Evolutionary conservation across 805 yeast genomes (phyloP).

Genomic region (Myxozyma kluyveri): DNA sequence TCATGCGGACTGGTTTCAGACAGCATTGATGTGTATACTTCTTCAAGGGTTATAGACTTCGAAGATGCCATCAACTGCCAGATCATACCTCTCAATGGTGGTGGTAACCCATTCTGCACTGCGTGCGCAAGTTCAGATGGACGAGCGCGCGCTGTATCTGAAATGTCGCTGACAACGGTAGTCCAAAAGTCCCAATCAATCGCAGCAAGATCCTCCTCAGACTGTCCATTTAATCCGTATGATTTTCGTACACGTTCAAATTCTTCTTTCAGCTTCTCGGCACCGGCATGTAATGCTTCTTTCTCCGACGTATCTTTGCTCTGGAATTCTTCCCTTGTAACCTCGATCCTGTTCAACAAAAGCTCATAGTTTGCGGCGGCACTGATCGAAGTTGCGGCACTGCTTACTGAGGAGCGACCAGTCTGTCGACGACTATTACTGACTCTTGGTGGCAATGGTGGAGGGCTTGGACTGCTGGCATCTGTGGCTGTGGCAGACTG

Average conservation of each 20-base stretch:
- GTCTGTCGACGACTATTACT: slow-evolving; percentile 7
- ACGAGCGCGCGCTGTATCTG: slow-evolving; percentile 58
- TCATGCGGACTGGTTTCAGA: slow-evolving; percentile 61
- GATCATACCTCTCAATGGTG: slow-evolving; percentile 78
- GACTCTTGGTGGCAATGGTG: slow-evolving; percentile 8
- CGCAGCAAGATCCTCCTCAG: slow-evolving; percentile 43
- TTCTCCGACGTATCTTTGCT: slow-evolving; percentile 52
- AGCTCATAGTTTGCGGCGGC: slow-evolving; percentile 46
- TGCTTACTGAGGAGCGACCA: slow-evolving; percentile 6
- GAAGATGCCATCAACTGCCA: slow-evolving; percentile 90
- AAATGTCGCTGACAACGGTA: slow-evolving; percentile 70
- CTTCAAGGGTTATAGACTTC: slow-evolving; percentile 61
- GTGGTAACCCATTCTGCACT: slow-evolving; percentile 76
- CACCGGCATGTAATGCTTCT: slow-evolving; percentile 51
- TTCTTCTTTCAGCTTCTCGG: slow-evolving; percentile 38
- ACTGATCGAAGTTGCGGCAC: slow-evolving; percentile 39
- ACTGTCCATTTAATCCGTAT: slow-evolving; percentile 10
- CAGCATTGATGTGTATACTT: slow-evolving; percentile 50
- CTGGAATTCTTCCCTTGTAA: slow-evolving; percentile 52
- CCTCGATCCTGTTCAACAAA: slow-evolving; percentile 57
- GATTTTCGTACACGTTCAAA: slow-evolving; percentile 34
- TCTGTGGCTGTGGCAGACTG: not conserved
- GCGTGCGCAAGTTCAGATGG: slow-evolving; percentile 59
- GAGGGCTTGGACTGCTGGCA: slow-evolving; percentile 1
- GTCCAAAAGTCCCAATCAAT: slow-evolving; percentile 65